A percentile compares a stretch with the other conserved stretches of the same genome.
Evolutionary conservation across 2,329 filamentous ascomycete species (phyloP).

Genomic region (Tolypocladium cylindrosporum): DNA sequence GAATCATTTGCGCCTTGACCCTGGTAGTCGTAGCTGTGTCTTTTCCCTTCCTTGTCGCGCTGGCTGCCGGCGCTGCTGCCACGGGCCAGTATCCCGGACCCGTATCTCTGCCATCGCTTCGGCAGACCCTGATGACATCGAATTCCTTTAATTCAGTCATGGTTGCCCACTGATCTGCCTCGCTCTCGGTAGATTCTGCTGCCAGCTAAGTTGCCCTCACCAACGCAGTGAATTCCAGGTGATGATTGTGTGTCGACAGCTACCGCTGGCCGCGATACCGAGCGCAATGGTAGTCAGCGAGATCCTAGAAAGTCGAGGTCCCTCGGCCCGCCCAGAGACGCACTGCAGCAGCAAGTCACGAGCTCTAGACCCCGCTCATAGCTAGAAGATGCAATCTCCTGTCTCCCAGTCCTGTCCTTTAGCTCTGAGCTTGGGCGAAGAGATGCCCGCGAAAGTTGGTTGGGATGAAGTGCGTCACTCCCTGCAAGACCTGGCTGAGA

Average conservation of each 20-base stretch:
- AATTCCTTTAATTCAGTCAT: conserved; percentile 29
- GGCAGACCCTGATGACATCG: conserved; percentile 29
- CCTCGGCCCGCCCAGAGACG: neutral
- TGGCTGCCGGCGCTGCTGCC: conserved; percentile 14
- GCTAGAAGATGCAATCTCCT: neutral
- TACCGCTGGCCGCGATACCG: neutral
- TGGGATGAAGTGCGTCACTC: neutral
- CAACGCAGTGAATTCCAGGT: neutral
- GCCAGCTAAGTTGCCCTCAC: neutral
- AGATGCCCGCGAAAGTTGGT: neutral
- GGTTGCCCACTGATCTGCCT: neutral
- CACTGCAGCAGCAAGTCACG: conserved; percentile 1
- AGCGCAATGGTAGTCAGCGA: neutral
- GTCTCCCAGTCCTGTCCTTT: neutral
- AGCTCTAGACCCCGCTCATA: neutral
- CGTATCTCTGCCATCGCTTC: conserved; percentile 35
- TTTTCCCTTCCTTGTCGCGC: conserved; percentile 26
- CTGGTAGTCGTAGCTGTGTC: conserved; percentile 20
- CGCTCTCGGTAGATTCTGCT: neutral
- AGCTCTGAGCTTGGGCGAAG: neutral
- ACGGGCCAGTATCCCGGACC: conserved; percentile 34
- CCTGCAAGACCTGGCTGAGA: neutral
- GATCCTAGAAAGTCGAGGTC: neutral
- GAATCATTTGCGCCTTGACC: conserved; percentile 31
- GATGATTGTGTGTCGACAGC: neutral